phyloP scores from a whole-genome alignment of 306 rosid genomes.

The apple (Malus domestica) region DNA sequence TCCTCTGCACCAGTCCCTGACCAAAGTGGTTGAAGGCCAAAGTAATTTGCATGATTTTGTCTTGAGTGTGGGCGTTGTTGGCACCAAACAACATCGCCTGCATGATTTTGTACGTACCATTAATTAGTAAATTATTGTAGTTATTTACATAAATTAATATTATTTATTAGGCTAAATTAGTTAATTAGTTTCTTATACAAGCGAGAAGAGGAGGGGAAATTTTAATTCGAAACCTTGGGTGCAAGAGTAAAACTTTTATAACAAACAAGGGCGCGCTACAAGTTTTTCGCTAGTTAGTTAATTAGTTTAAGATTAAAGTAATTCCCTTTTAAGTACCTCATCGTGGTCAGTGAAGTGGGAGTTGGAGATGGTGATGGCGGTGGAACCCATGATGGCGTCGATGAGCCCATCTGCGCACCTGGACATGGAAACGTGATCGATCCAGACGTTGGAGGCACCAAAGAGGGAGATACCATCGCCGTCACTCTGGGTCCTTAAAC shows the following conservation, averaged over 20 bases:
- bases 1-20: conserved; percentile 55
- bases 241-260: too few species aligned
- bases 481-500: conserved; percentile 52
- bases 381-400: conserved; percentile 71
- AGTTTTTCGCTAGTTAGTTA: neutral
- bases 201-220: too few species aligned
- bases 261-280: too few species aligned
- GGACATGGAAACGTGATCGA: conserved; percentile 78
- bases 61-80: conserved; percentile 21
- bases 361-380: conserved; percentile 80
- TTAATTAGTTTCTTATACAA: too few species aligned
- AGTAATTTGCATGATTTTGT: conserved; percentile 64
- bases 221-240: too few species aligned
- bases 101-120: neutral
- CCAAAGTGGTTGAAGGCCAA: conserved; percentile 86
- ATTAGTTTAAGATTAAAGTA: neutral
- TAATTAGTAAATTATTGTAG: too few species aligned
- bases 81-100: conserved; percentile 87
- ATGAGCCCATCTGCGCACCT: conserved; percentile 51
- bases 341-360: conserved; percentile 66
- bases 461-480: conserved; percentile 84
- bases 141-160: too few species aligned
- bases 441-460: conserved; percentile 64
- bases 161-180: too few species aligned
- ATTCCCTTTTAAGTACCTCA: conserved; percentile 27